Evolutionary conservation across 768 basidiomycete species (phyloP).

Genomic region (Podaxis mareebaensis): DNA sequence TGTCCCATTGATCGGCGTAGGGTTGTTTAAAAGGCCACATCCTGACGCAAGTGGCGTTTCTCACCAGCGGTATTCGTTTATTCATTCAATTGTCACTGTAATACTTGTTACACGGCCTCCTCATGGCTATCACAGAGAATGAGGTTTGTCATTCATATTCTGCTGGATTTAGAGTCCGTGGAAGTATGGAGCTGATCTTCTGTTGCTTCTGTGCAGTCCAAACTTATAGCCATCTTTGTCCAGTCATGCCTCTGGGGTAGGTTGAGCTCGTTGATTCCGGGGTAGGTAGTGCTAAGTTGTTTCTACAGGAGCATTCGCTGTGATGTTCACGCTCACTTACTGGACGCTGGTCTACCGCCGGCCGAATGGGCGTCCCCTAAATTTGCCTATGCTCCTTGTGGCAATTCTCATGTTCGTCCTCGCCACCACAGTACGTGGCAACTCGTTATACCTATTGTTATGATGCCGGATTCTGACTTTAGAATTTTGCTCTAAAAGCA

Average conservation of each 20-base stretch:
- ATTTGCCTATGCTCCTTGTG: slow-evolving; percentile 32
- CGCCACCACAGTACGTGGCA: slow-evolving; percentile 29
- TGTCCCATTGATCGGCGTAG: not conserved
- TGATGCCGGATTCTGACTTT: not conserved
- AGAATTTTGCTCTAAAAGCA: slow-evolving; percentile 27
- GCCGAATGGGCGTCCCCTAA: slow-evolving; percentile 25
- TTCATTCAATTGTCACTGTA: not conserved
- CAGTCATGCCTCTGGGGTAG: slow-evolving; percentile 29
- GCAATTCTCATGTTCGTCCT: slow-evolving; percentile 33
- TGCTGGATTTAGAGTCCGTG: not conserved
- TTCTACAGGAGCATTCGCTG: slow-evolving; percentile 27
- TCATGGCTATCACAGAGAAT: slow-evolving; percentile 19
- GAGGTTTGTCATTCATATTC: slow-evolving; percentile 13
- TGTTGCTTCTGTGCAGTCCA: slow-evolving; percentile 16
- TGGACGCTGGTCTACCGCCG: slow-evolving; percentile 30
- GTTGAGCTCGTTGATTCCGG: not conserved
- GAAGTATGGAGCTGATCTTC: not conserved
- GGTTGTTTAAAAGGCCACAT: not conserved
- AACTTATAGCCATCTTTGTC: slow-evolving; percentile 29
- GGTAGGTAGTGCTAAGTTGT: slow-evolving; percentile 8
- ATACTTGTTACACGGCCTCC: not conserved
- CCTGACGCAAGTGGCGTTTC: not conserved
- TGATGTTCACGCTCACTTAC: slow-evolving; percentile 30
- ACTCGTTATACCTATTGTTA: not conserved
- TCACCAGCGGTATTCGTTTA: not conserved